These are phyloP conservation scores for Alternaria consortialis DNA, from an alignment of 2,329 filamentous ascomycete genomes.

Conservation along the genomic window DNA sequence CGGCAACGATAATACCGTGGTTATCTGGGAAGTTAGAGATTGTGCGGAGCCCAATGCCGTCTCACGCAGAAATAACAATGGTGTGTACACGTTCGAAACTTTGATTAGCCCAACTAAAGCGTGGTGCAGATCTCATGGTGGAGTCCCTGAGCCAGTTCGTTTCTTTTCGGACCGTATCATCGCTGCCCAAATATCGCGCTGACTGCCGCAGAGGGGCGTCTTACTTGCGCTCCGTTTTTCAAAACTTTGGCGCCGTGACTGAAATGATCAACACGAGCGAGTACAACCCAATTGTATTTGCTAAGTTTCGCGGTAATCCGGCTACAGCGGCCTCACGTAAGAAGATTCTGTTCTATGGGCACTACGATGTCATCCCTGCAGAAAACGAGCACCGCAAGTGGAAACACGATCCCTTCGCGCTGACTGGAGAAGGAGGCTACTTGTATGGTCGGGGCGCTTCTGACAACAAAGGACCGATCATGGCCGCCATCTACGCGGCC, in stretches of 20 bases:
- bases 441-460: constrained; percentile 95
- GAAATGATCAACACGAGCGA: constrained; percentile 87
- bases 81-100: constrained; percentile 44
- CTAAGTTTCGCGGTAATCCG: constrained; percentile 82
- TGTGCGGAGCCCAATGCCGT: constrained; percentile 58
- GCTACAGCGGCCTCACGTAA: constrained; percentile 73
- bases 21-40: constrained; percentile 82
- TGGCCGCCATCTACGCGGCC: constrained; percentile 92
- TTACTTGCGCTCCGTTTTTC: constrained; percentile 88
- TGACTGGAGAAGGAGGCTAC: constrained; percentile 89
- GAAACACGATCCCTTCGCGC: constrained; percentile 86
- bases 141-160: constrained; percentile 81
- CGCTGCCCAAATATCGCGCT: constrained; percentile 82
- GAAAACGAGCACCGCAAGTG: constrained; percentile 84
- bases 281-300: constrained; percentile 92
- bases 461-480: constrained; percentile 96
- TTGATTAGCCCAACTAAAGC: constrained; percentile 29
- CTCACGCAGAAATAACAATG: constrained; percentile 64
- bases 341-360: constrained; percentile 94
- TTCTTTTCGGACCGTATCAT: constrained; percentile 90
- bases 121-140: constrained; percentile 64
- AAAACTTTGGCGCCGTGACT: constrained; percentile 81
- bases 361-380: constrained; percentile 96
- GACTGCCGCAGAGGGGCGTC: constrained; percentile 94
- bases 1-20: constrained; percentile 88